phyloP scores from a whole-genome alignment of 176 grass and related monocot genomes.

The Aegilops tauschii region DNA sequence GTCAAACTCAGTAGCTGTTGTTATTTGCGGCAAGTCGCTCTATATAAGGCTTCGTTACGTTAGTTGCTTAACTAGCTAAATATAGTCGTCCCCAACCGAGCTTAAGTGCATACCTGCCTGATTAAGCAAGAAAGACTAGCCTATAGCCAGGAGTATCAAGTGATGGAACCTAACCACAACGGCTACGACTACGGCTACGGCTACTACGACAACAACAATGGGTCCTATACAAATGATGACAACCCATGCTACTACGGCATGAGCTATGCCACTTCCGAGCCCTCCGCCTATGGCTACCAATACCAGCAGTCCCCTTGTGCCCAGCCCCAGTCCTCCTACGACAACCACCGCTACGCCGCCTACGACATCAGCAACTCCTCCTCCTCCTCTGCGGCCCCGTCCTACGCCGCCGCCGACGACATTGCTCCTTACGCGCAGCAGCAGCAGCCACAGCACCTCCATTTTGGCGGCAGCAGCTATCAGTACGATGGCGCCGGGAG shows the following conservation, averaged over 20 bases:
- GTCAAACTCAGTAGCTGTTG: background rate
- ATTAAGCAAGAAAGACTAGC: background rate
- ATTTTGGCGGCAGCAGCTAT: background rate
- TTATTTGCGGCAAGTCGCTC: background rate
- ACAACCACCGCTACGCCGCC: background rate
- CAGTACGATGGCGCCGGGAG: background rate
- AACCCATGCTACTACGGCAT: background rate
- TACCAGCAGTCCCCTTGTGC: no score
- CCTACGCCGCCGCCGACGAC: background rate
- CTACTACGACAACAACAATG: background rate
- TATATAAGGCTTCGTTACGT: background rate
- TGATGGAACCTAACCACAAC: background rate
- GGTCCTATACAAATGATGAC: background rate
- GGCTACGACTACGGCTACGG: no score
- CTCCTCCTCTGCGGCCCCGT: background rate
- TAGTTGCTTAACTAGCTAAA: background rate
- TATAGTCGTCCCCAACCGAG: background rate
- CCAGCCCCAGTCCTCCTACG: background rate
- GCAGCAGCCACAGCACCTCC: background rate
- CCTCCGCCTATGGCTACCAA: background rate
- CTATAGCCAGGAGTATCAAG: background rate
- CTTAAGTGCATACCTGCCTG: background rate
- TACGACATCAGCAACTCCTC: background rate
- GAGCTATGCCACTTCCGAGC: background rate
- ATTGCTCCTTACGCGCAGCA: background rate